Percentiles rank a stretch among this genome's conserved stretches.
phyloP scores from a whole-genome alignment of 257 asterid species.

The Nyctanthes arbortristis region DNA sequence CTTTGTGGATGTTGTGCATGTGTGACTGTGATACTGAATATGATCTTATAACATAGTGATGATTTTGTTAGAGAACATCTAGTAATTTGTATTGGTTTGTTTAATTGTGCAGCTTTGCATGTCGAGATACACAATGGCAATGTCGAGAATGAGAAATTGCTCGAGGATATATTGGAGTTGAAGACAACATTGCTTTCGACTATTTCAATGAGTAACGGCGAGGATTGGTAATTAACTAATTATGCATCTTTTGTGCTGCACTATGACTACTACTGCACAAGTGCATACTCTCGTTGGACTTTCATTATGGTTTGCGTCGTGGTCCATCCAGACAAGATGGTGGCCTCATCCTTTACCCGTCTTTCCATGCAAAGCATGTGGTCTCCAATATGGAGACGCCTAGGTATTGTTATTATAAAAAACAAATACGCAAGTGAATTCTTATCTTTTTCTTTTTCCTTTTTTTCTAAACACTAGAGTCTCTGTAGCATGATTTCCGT shows the following conservation, averaged over 20 bases:
- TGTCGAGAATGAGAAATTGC: constrained; percentile 41
- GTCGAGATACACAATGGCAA: constrained; percentile 33
- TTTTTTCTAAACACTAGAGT: too few relatives aligned
- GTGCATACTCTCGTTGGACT: not conserved
- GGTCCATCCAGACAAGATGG: too few relatives aligned
- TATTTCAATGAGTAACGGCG: constrained; percentile 24
- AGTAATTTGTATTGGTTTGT: constrained; percentile 3
- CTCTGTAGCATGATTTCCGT: too few relatives aligned
- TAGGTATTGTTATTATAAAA: too few relatives aligned
- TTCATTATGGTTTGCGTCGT: too few relatives aligned
- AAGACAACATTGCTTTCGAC: constrained; percentile 35
- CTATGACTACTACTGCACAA: not conserved
- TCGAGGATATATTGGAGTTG: constrained; percentile 36
- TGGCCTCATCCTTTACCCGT: too few relatives aligned
- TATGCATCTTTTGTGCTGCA: not conserved
- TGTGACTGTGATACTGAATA: not conserved
- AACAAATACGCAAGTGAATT: too few relatives aligned
- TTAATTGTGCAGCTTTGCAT: constrained; percentile 37
- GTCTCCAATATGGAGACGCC: too few relatives aligned
- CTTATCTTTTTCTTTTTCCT: too few relatives aligned
- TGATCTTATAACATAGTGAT: not conserved
- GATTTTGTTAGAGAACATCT: not conserved
- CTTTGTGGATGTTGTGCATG: not conserved
- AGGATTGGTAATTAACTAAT: constrained; percentile 25
- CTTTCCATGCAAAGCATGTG: too few relatives aligned